Conservation (phyloP, 768 basidiomycete genomes). For the Cystofilobasidium bisporidii region DNA sequence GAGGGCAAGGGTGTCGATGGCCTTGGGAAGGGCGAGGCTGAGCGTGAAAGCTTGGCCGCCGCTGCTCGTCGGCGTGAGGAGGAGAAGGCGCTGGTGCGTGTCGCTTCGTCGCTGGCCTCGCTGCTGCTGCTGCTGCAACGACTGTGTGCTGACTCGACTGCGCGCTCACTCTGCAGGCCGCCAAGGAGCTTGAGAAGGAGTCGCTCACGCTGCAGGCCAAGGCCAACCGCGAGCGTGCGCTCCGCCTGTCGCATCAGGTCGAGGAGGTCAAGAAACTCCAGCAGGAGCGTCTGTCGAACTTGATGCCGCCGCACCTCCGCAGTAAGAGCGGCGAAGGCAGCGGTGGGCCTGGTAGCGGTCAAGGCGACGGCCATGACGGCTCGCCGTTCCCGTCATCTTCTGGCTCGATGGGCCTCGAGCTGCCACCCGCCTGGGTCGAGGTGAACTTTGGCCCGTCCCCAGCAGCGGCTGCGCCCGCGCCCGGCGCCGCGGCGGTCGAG, state of each 20-base stretch:
- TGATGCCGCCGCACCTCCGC: conserved; percentile 4
- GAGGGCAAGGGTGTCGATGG: neutral
- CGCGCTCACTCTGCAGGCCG: neutral
- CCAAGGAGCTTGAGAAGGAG: neutral
- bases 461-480: neutral
- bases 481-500: neutral
- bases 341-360: neutral
- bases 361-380: neutral
- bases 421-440: conserved; percentile 2
- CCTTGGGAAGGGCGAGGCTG: conserved; percentile 1
- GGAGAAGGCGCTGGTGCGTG: conserved; percentile 17
- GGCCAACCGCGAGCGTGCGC: conserved; percentile 6
- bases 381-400: neutral
- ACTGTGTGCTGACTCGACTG: neutral
- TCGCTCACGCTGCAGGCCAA: neutral
- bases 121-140: too few species aligned
- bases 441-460: conserved; percentile 6
- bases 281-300: neutral
- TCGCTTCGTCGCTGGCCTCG: too few species aligned
- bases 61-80: conserved; percentile 19
- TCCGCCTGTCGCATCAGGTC: conserved; percentile 13
- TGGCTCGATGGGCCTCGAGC: neutral
- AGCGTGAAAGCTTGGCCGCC: conserved; percentile 11
- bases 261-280: conserved; percentile 21
- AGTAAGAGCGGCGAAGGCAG: neutral